Evolutionary conservation across 1,284 basidiomycete species (phyloP).

Genomic region (Rhodotorula sp.): DNA sequence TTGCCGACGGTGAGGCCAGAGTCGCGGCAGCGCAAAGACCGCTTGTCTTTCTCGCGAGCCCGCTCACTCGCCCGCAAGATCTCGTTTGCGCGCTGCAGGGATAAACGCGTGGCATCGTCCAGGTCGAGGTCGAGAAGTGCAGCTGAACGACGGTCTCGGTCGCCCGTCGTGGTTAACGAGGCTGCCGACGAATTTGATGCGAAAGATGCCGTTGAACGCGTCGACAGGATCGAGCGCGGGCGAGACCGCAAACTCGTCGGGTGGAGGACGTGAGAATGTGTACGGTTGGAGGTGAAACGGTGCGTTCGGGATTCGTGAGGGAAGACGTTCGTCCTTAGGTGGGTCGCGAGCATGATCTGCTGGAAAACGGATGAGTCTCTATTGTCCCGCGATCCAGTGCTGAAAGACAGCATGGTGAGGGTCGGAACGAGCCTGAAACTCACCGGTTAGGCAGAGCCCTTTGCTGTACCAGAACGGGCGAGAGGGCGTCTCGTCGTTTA

Average conservation of each 20-base stretch:
- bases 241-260: neutral
- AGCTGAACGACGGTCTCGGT: slow-evolving; percentile 6
- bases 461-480: no score
- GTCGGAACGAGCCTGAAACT: no score
- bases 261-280: neutral
- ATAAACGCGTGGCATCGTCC: slow-evolving; percentile 9
- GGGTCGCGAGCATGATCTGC: no score
- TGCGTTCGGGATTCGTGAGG: neutral
- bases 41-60: slow-evolving; percentile 16
- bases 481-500: no score
- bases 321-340: no score
- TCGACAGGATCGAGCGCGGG: slow-evolving; percentile 14
- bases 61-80: slow-evolving; percentile 19
- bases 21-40: slow-evolving; percentile 5
- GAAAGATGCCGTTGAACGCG: slow-evolving; percentile 5
- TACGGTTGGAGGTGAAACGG: neutral
- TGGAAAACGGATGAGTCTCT: no score
- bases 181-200: slow-evolving; percentile 1
- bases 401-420: no score
- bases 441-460: no score
- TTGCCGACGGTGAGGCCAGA: neutral
- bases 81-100: slow-evolving; percentile 17
- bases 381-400: no score
- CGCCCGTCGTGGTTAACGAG: slow-evolving; percentile 1
- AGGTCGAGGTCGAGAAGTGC: slow-evolving; percentile 15